These are phyloP conservation scores for Sclerospora graminicola DNA, from an alignment of 352 stramenopile genomes.

Conservation along the genomic window DNA sequence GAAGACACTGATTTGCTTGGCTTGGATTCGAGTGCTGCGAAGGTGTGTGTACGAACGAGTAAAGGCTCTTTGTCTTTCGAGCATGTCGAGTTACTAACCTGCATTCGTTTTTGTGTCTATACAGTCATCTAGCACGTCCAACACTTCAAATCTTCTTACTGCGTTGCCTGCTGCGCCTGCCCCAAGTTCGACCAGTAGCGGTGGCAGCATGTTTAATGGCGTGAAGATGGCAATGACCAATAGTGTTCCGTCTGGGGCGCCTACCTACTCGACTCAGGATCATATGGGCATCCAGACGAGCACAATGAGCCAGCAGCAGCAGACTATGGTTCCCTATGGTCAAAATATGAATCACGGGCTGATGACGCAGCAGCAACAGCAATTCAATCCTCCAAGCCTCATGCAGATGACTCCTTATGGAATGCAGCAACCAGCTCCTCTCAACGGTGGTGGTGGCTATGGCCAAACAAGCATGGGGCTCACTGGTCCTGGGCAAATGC, in stretches of 20 bases:
- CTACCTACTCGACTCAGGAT: constrained; percentile 34
- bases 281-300: constrained; percentile 21
- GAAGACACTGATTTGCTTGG: constrained; percentile 48
- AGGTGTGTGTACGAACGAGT: constrained; percentile 11
- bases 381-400: constrained; percentile 47
- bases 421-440: constrained; percentile 39
- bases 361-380: constrained; percentile 28
- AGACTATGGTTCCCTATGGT: constrained; percentile 22
- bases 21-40: constrained; percentile 24
- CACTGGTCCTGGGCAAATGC: constrained; percentile 44
- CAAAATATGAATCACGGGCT: constrained; percentile 28
- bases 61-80: no score
- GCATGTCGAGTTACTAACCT: constrained; percentile 13
- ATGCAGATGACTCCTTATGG: constrained; percentile 78
- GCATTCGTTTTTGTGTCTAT: constrained; percentile 2
- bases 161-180: constrained; percentile 30
- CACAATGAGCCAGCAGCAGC: constrained; percentile 16
- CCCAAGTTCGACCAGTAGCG: constrained; percentile 12
- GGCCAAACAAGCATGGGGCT: constrained; percentile 31
- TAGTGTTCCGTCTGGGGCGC: constrained; percentile 10
- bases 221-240: constrained; percentile 45
- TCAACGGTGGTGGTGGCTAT: constrained; percentile 32
- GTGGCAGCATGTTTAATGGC: constrained; percentile 48
- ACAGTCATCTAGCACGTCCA: constrained; percentile 21
- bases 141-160: constrained; percentile 32